Conservation (phyloP, 2,329 filamentous ascomycete species). For the Xylariaceae sp. region DNA sequence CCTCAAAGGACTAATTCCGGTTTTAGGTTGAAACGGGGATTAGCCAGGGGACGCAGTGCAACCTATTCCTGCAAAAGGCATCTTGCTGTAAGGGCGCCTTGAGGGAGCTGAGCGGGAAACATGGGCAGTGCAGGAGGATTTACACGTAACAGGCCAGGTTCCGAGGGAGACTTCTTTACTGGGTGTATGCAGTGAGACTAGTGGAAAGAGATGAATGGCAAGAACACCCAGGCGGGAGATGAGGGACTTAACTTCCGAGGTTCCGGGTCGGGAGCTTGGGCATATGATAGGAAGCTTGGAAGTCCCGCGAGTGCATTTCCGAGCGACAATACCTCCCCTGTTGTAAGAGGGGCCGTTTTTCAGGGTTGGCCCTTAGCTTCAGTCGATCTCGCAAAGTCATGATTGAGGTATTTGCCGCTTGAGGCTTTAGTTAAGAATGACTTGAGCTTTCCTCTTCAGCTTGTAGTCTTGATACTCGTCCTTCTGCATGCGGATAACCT, state of each 20-base stretch:
- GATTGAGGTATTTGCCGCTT: slow-evolving; percentile 7
- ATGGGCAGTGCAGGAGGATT: slow-evolving; percentile 18
- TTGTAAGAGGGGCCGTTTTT: slow-evolving; percentile 10
- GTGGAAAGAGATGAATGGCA: slow-evolving; percentile 14
- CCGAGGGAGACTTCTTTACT: slow-evolving; percentile 23
- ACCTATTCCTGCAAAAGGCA: slow-evolving; percentile 12
- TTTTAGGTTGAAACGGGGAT: slow-evolving; percentile 1
- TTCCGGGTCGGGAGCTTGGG: slow-evolving; percentile 7
- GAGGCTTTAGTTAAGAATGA: slow-evolving; percentile 7
- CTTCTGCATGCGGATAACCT: too few relatives aligned
- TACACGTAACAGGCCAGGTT: slow-evolving; percentile 21
- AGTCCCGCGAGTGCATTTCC: slow-evolving; percentile 8
- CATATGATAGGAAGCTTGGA: slow-evolving; percentile 10
- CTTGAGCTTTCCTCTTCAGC: slow-evolving; percentile 8
- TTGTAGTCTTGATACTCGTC: too few relatives aligned
- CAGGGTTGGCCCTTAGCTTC: slow-evolving; percentile 9
- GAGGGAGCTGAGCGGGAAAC: slow-evolving; percentile 12
- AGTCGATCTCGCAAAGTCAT: slow-evolving; percentile 8
- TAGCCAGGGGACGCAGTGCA: not conserved
- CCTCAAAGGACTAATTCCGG: slow-evolving; percentile 24
- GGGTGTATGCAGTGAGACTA: slow-evolving; percentile 18
- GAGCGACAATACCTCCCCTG: slow-evolving; percentile 10
- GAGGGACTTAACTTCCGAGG: slow-evolving; percentile 7
- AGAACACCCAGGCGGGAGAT: slow-evolving; percentile 7
- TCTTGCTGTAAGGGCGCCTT: slow-evolving; percentile 16